Evolutionary conservation across 2,329 filamentous ascomycete genomes (phyloP), one percentile per base, ranked within the genome.

Genomic region (Orbilia ellipsospora): DNA sequence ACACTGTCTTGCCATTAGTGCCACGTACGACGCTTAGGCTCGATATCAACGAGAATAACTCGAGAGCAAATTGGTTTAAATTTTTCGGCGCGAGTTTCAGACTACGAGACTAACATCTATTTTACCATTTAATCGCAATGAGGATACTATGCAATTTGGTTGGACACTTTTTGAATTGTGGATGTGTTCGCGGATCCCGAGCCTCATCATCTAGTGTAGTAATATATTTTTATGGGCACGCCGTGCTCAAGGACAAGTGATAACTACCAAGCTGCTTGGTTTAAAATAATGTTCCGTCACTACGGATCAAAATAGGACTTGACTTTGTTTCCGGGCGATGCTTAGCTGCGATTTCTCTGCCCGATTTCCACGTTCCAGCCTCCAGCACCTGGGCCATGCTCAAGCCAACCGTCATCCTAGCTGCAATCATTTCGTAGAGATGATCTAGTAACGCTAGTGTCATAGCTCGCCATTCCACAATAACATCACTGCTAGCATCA

Each of bases 361-460:
- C 84, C 82, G 95, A 94, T 91, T 98, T 98, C 94, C 95, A 99
- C 81, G 92, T 96, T 62, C 95, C 95, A 10, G 94, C 95, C 83
- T 98, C 95, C 16, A 99, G 86, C 84, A 99, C 89, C 82, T 99
- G 95, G 4, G 94, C 89, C 79, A 98, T 83, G 50, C 85, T 92
- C 81, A 99, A 83, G 79, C 86, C 86, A 78, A 94, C 89, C 44
- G 88, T 84, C 61, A 97, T 83, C 55, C 87, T 84, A 44, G 85
- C 83, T 81, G 92, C 92, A 78, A 93, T 90, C 77, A 92, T 89
- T 3, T 85, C 85, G 16, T 91, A 84, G 12, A 94, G 84, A 78
- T 90, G 86, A 81, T 93, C 91, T 61, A 94, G 81, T 79, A 93
- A 90, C 6, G 90, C 90, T 4, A 94, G 89, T 0, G 91, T 93